These are phyloP conservation scores for Kitagawia praeruptora DNA, from an alignment of 129 eudicot species.

Conservation along the genomic window DNA sequence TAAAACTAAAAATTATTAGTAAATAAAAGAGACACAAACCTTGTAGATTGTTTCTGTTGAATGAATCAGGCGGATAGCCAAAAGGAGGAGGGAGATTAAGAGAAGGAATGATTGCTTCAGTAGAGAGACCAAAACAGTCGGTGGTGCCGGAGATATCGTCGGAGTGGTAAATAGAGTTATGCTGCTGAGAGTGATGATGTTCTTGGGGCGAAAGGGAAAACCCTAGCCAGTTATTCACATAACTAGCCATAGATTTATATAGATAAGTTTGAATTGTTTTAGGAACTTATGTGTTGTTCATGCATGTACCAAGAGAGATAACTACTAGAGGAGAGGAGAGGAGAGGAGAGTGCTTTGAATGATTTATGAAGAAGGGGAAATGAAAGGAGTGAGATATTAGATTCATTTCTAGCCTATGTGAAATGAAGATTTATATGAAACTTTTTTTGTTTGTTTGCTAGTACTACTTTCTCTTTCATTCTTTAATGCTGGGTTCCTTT, in stretches of 20 bases:
- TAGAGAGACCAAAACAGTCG: constrained; percentile 46
- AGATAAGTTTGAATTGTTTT: not conserved
- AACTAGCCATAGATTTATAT: constrained; percentile 17
- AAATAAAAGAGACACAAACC: constrained; percentile 19
- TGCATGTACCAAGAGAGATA: not conserved
- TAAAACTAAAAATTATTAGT: not conserved
- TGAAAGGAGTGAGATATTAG: not conserved
- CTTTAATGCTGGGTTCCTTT: constrained; percentile 25
- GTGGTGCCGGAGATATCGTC: constrained; percentile 35
- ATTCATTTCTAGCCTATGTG: constrained; percentile 18
- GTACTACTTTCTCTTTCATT: constrained; percentile 1
- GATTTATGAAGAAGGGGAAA: constrained; percentile 8
- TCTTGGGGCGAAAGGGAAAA: constrained; percentile 50
- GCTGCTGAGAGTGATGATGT: constrained; percentile 24
- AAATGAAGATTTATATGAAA: constrained; percentile 26
- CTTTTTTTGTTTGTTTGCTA: not conserved
- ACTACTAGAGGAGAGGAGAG: not conserved
- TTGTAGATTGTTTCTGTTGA: constrained; percentile 38
- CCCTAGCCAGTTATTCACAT: constrained; percentile 81
- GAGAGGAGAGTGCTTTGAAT: not conserved
- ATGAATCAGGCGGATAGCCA: constrained; percentile 39
- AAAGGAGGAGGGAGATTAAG: constrained; percentile 59
- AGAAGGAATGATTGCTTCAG: constrained; percentile 43
- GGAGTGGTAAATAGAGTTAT: constrained; percentile 38
- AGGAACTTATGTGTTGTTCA: not conserved